Conservation (phyloP, 768 basidiomycete genomes). For the Cyathus striatus region DNA sequence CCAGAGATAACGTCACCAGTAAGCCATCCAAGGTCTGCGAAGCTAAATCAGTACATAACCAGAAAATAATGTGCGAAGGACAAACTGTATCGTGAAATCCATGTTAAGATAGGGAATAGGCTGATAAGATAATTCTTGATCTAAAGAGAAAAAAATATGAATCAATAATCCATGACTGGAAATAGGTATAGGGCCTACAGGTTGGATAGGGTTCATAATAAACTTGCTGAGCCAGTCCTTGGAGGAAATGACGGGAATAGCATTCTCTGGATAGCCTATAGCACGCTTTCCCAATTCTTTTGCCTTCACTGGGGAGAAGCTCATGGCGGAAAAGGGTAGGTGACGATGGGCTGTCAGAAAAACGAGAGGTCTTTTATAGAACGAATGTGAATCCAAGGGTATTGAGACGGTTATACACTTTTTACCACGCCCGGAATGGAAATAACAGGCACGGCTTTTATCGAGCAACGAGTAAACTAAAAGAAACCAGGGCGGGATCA, state of each 20-base stretch:
- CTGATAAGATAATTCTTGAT: slow-evolving; percentile 55
- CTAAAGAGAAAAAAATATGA: slow-evolving; percentile 28
- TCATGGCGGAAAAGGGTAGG: slow-evolving; percentile 17
- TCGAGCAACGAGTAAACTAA: too few relatives aligned
- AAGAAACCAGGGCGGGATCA: too few relatives aligned
- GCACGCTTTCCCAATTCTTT: slow-evolving; percentile 52
- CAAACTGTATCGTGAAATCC: slow-evolving; percentile 86
- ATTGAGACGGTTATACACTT: too few relatives aligned
- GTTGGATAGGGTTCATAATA: slow-evolving; percentile 38
- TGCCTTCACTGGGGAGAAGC: slow-evolving; percentile 19
- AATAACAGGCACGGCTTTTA: too few relatives aligned
- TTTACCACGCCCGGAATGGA: too few relatives aligned
- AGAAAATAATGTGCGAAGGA: background rate
- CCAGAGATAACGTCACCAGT: slow-evolving; percentile 86
- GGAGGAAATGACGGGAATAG: slow-evolving; percentile 54
- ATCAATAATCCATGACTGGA: slow-evolving; percentile 2
- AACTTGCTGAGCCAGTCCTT: slow-evolving; percentile 45
- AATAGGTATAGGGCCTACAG: slow-evolving; percentile 31
- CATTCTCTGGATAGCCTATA: slow-evolving; percentile 56
- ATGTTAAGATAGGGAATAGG: slow-evolving; percentile 81
- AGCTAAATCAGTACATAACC: slow-evolving; percentile 2
- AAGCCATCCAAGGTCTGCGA: slow-evolving; percentile 72
- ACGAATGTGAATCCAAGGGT: too few relatives aligned
- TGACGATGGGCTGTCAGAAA: too few relatives aligned
- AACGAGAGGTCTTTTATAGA: too few relatives aligned